Base-by-base conservation (phyloP, 164 flowering plant genomes). In the Stephania yunnanensis region DNA sequence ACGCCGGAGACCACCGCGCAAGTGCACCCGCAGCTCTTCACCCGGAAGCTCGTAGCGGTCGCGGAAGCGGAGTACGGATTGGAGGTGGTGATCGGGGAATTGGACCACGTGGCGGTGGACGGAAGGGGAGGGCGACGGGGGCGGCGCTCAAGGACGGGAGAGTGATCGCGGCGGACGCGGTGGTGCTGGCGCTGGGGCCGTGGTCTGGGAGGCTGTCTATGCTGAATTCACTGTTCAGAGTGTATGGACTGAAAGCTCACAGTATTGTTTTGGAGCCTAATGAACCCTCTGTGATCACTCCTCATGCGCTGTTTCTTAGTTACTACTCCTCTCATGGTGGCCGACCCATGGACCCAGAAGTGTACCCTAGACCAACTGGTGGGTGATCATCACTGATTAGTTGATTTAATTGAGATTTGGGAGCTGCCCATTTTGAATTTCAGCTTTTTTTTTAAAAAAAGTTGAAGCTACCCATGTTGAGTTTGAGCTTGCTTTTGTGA, bases 361-460 rank as follows among this genome's bases (percentile, higher is more conserved):
- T 95, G 2, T 95, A 91, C 63, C 98, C 98, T 69, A 87, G 98
- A 20, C 97, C 98, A 1, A 88, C 95, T 46, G 95, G 98, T 90
- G 80, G 42, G 42, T 36, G 42, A 36, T 36, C 42, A 36, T 36
- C 42, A 2, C 42, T 36, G 42, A 12, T 10, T 44, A 13, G 55
- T 9, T 50, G 55, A 50, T 50, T 50, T 50, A 50, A 7, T 9
- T 50, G 55, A 9, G 42, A 36, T 36, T 36, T 36, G 2, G 42
- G 42, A 36, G 42, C 42, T 36, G 42, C 42, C 42, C 42, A 36
- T 36, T 1, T 36, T 36, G 42, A 36, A 4, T 36, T 36, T 36
- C 42, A 4, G 42, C 42, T 36, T 36, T 2, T 36, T 36, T 36
- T 36, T 36, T 36, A n/a, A 3, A 1, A 3, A 36, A 36, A 36